phyloP scores from a whole-genome alignment of 2,329 filamentous ascomycete species.

The Grosmannia serpens region DNA sequence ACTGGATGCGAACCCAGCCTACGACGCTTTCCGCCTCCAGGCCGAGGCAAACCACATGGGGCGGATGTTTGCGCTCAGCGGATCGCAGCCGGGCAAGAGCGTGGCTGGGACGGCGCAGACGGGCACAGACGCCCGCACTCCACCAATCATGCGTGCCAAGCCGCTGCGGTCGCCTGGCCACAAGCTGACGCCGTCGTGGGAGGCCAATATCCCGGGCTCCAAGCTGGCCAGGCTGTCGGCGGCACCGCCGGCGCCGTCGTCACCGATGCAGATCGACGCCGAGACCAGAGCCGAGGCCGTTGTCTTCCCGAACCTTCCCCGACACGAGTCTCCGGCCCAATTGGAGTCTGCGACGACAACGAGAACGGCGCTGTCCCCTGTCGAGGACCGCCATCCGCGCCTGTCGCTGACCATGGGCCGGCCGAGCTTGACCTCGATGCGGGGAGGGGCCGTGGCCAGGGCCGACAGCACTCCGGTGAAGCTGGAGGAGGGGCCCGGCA shows the following conservation, averaged over 20 bases:
- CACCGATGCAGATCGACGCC: conserved; percentile 31
- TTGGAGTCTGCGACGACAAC: conserved; percentile 27
- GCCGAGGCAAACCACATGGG: conserved; percentile 50
- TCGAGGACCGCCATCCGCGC: conserved; percentile 41
- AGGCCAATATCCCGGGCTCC: conserved; percentile 13
- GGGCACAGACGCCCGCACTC: background rate
- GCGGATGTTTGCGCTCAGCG: conserved; percentile 35
- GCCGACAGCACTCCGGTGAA: conserved; percentile 43
- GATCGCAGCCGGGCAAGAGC: conserved; percentile 20
- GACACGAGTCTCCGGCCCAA: conserved; percentile 33
- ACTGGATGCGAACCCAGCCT: conserved; percentile 68
- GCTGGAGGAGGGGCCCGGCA: conserved; percentile 31
- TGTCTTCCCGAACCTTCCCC: conserved; percentile 29
- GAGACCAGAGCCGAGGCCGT: conserved; percentile 23
- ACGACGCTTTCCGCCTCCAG: conserved; percentile 65
- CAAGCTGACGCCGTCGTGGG: conserved; percentile 29
- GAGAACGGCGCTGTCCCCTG: conserved; percentile 24
- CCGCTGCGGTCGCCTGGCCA: conserved; percentile 37
- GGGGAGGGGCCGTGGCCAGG: conserved; percentile 16
- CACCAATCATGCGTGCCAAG: conserved; percentile 25
- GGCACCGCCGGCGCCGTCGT: background rate
- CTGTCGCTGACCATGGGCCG: conserved; percentile 40
- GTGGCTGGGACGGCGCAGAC: background rate
- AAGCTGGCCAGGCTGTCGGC: background rate
- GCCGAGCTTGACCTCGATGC: conserved; percentile 9